Percentiles rank a stretch among this genome's conserved stretches.
phyloP scores from a whole-genome alignment of 2,329 filamentous ascomycete species.

The Fusarium neocosmosporiellum region DNA sequence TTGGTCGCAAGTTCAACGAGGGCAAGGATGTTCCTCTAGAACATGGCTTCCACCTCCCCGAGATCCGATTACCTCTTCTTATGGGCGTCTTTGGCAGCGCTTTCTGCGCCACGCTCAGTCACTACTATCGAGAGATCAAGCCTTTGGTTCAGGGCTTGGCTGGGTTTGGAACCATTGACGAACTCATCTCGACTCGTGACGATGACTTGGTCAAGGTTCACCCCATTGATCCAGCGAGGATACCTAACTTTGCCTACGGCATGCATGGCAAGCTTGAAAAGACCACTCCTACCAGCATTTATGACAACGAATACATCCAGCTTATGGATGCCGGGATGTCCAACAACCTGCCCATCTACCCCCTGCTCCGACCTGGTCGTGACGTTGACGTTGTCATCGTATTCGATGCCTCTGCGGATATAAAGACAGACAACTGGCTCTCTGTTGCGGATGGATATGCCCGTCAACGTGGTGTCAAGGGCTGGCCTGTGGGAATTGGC shows the following conservation, averaged over 20 bases:
- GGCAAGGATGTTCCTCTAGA: constrained; percentile 68
- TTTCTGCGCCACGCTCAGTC: constrained; percentile 93
- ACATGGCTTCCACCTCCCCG: constrained; percentile 78
- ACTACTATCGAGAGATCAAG: constrained; percentile 95
- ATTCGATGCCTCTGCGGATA: constrained; percentile 94
- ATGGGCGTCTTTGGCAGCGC: constrained; percentile 97
- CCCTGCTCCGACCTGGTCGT: constrained; percentile 86
- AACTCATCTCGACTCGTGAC: constrained; percentile 83
- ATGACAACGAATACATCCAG: constrained; percentile 76
- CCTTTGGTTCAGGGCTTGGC: constrained; percentile 80
- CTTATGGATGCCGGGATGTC: constrained; percentile 99
- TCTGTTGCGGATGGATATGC: constrained; percentile 94
- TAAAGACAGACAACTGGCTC: constrained; percentile 95
- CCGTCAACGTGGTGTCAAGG: constrained; percentile 87
- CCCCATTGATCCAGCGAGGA: constrained; percentile 89
- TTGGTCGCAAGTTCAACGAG: constrained; percentile 83
- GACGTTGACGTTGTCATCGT: constrained; percentile 91
- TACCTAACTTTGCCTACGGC: constrained; percentile 89
- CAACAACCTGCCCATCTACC: constrained; percentile 97
- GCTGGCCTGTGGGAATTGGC: constrained; percentile 94
- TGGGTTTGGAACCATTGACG: constrained; percentile 82
- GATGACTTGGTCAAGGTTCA: constrained; percentile 91
- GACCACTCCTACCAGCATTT: constrained; percentile 82
- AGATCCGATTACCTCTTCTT: constrained; percentile 83
- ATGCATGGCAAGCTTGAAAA: constrained; percentile 80